These are phyloP conservation scores for Colletotrichum musicola DNA, from an alignment of 2,329 filamentous ascomycete species.

Conservation along the genomic window DNA sequence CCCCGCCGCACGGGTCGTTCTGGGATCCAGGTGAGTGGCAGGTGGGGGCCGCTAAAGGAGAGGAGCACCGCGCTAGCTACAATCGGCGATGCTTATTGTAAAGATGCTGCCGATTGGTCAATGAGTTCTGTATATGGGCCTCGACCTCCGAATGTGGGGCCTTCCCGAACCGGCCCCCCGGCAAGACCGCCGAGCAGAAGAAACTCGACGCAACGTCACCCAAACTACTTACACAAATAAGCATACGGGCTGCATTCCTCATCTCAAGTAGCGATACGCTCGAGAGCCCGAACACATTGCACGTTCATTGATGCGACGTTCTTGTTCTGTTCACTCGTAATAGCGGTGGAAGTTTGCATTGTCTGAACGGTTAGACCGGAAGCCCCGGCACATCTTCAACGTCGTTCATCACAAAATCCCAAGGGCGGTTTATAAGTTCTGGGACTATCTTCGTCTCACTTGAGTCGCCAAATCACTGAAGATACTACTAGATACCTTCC, in stretches of 20 bases:
- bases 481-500: too few relatives aligned
- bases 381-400: constrained; percentile 13
- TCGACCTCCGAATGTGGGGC: background rate
- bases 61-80: background rate
- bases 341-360: background rate
- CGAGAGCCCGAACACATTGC: constrained; percentile 3
- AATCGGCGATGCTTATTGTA: background rate
- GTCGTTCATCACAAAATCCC: too few relatives aligned
- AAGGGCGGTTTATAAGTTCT: too few relatives aligned
- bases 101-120: constrained; percentile 27
- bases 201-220: constrained; percentile 24
- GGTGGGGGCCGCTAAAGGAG: constrained; percentile 23
- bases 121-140: background rate
- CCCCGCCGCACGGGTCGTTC: constrained; percentile 8
- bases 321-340: background rate
- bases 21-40: background rate
- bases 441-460: too few relatives aligned
- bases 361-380: background rate
- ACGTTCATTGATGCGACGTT: background rate
- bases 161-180: constrained; percentile 10
- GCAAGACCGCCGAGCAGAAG: constrained; percentile 3
- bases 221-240: background rate
- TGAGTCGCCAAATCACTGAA: background rate
- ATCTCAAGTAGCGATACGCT: constrained; percentile 14
- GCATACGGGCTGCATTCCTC: background rate